Base-by-base conservation (phyloP, 2,329 filamentous ascomycete species). In the Sporothrix globosa region DNA sequence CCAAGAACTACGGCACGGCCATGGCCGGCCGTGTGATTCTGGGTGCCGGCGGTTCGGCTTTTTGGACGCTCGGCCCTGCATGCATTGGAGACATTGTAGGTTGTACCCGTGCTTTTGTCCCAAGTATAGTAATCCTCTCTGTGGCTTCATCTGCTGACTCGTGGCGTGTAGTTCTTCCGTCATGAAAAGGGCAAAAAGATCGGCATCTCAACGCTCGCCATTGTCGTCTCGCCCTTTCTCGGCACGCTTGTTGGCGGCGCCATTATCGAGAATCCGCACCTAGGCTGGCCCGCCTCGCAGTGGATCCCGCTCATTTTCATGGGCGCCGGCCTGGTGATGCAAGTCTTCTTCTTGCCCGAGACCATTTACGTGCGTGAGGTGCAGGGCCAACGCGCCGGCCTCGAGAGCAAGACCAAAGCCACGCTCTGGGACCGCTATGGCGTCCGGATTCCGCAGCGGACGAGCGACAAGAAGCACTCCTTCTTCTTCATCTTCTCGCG, bases 291-390 rank as follows among this genome's bases (percentile, higher is more conserved):
- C 3, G 66, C 66, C 5, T 56, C 66, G 10, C 66, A 68, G 52
- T 68, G 66, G 66, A 68, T 68, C 34, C 52, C 52, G 52, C 41
- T 68, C 34, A 68, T 68, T n/a, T 68, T 68, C 21, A 68, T 68
- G 66, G 66, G 66, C 17, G 52, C 48, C 14, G 66, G 66, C n/a
- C 39, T 68, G 19, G 7, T 68, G 13, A 68, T 68, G 66, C 66
- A 68, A 19, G 48, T 68, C 21, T 68, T 68, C 52, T 58, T 68
- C 34, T 13, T 68, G 34, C 66, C 66, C n/a, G 66, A 68, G 21
- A 68, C 66, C 2, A 68, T 68, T 9, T 68, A 68, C 24, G 66
- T 68, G 4, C 66, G 66, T 14, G 66, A 56, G 27, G 52, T 56
- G 2, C 66, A 56, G 30, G 65, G 65, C 65, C 46, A 53, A 27